Base-by-base conservation (phyloP, 371 early-diverging fungal genomes). In the Parasitella parasitica region DNA sequence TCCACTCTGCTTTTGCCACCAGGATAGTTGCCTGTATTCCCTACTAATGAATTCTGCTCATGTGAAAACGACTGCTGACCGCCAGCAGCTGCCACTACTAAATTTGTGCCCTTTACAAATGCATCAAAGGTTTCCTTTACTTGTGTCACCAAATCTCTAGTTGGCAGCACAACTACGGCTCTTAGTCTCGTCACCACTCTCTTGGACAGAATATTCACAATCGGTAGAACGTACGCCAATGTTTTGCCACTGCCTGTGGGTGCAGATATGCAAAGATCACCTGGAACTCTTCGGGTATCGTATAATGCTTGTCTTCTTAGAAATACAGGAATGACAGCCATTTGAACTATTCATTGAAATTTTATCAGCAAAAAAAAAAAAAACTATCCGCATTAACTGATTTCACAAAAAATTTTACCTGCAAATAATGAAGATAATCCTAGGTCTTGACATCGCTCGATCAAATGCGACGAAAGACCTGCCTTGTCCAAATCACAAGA, bases 161-260 rank as follows among this genome's bases (percentile, higher is more conserved):
- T 97, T 4, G 98, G 98, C 34, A 96, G 81, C 0, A 97, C 86
- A 18, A 97, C 80, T 12, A 97, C 77, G 2, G 95, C 95, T 20
- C 96, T 82, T 39, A 95, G 76, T 43, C 96, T 80, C 4, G 85
- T 83, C 6, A 94, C 82, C 8, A 87, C 70, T 34, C 94, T 82
- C 53, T 83, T 77, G 13, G 84, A 81, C 30, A 98, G 79, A 34
- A 87, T 85, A 41, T 75, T 93, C 20, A 99, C 85, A 53, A 99
- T 93, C 2, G 99, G 99, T 8, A 99, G 74, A 0, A 95, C 92
- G 82, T 97, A 99, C 0, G 98, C 96, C 50, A 97, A 79, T 0
- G 99, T 99, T 77, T 99, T 99, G 35, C 99, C 99, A 57, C 91
- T 91, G 37, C 96, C 97, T 0, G 97, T 97, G 1, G 97, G 94